Evolutionary conservation across 805 yeast species (phyloP).

Genomic region (Kodamaea nitidulidarum): DNA sequence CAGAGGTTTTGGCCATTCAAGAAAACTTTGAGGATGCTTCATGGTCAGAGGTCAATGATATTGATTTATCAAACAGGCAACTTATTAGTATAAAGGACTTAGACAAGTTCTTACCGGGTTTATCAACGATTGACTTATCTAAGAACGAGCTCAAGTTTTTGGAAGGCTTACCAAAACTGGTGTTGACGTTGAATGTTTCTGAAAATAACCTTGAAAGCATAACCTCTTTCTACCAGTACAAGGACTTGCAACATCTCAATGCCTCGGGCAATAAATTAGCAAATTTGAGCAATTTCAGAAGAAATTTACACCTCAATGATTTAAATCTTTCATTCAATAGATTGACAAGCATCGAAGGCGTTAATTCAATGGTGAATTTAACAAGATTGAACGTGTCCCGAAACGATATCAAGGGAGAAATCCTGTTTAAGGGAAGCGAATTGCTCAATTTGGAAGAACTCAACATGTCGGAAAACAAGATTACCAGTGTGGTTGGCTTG

Average conservation of each 20-base stretch:
- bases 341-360: conserved; percentile 32
- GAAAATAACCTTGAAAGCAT: conserved; percentile 38
- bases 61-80: conserved; percentile 31
- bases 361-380: conserved; percentile 38
- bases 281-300: conserved; percentile 32
- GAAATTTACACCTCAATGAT: conserved; percentile 40
- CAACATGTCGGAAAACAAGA: conserved; percentile 40
- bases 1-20: conserved; percentile 34
- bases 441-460: conserved; percentile 43
- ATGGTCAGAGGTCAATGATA: conserved; percentile 40
- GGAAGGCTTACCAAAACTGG: conserved; percentile 42
- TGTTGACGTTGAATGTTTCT: conserved; percentile 37
- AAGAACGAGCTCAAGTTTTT: conserved; percentile 39
- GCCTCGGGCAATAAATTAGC: conserved; percentile 35
- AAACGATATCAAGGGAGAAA: conserved; percentile 36
- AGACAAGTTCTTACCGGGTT: conserved; percentile 41
- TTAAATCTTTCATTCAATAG: conserved; percentile 36
- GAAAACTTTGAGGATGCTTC: conserved; percentile 29
- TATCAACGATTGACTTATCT: conserved; percentile 37
- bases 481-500: conserved; percentile 31
- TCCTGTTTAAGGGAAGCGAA: conserved; percentile 33
- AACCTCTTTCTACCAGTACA: conserved; percentile 38
- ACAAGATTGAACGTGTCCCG: conserved; percentile 37
- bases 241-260: conserved; percentile 41
- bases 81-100: conserved; percentile 44